phyloP scores from a whole-genome alignment of 2,329 filamentous ascomycete genomes.

The Sclerotinia trifoliorum region DNA sequence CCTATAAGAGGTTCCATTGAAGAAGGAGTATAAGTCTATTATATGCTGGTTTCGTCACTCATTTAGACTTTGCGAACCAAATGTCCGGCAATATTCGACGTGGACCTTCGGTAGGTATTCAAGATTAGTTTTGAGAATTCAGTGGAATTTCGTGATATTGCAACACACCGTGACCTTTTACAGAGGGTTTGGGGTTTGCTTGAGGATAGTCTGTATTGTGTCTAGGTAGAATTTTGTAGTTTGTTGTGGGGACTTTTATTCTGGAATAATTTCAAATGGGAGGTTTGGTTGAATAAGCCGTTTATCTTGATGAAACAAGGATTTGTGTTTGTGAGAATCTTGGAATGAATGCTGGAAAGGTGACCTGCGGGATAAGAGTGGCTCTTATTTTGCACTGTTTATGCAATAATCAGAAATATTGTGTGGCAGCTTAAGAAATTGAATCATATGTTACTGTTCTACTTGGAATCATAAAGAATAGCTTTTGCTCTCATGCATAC shows the following conservation, averaged over 20 bases:
- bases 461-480: background rate
- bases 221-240: background rate
- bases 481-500: background rate
- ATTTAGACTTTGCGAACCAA: too few relatives aligned
- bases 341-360: background rate
- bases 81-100: background rate
- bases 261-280: too few relatives aligned
- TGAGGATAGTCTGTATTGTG: too few relatives aligned
- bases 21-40: too few relatives aligned
- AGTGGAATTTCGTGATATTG: background rate
- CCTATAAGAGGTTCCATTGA: too few relatives aligned
- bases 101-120: rapidly evolving
- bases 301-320: background rate
- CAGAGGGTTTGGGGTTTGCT: too few relatives aligned
- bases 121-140: background rate
- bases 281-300: background rate
- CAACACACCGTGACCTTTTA: too few relatives aligned
- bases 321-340: background rate
- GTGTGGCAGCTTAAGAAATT: background rate
- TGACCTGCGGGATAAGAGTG: background rate
- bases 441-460: background rate
- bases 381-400: background rate
- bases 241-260: background rate
- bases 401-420: background rate
- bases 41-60: too few relatives aligned